These are phyloP conservation scores for Echinochloa phyllopogon DNA, from an alignment of 176 grass and related monocot genomes.

Conservation along the genomic window DNA sequence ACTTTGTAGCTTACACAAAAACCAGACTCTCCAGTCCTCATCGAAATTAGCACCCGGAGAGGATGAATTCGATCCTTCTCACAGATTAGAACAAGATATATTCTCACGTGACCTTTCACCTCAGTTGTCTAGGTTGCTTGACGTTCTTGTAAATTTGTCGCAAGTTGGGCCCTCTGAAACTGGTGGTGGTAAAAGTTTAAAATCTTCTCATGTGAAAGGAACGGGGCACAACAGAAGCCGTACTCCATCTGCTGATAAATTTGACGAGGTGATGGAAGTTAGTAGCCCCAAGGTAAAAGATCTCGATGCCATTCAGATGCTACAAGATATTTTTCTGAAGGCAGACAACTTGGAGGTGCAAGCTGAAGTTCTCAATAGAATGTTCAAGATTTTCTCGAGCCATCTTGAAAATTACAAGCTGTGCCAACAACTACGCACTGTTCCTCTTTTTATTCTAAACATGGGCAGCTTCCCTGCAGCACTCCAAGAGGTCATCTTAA, in stretches of 20 bases:
- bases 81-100: constrained; percentile 57
- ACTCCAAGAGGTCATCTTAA: constrained; percentile 98
- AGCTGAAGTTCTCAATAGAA: constrained; percentile 98
- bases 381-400: constrained; percentile 99
- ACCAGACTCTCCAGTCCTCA: constrained; percentile 54
- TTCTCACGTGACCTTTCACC: constrained; percentile 75
- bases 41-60: constrained; percentile 47
- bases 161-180: constrained; percentile 85
- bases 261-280: constrained; percentile 77
- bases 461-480: constrained; percentile 97
- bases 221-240: constrained; percentile 68
- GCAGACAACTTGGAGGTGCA: constrained; percentile 97
- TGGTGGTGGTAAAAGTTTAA: constrained; percentile 60
- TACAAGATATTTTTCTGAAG: constrained; percentile 99
- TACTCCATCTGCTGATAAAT: constrained; percentile 75
- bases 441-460: constrained; percentile 98
- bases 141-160: constrained; percentile 96
- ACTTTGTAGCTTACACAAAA: constrained; percentile 91
- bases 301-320: constrained; percentile 99
- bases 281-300: constrained; percentile 94
- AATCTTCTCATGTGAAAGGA: constrained; percentile 59
- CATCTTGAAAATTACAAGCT: constrained; percentile 99
- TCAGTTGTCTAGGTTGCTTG: constrained; percentile 87
- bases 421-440: constrained; percentile 92
- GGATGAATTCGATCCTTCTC: constrained; percentile 45